These are phyloP conservation scores for Magnolia sinica DNA, from an alignment of 164 flowering plant species.

Conservation along the genomic window DNA sequence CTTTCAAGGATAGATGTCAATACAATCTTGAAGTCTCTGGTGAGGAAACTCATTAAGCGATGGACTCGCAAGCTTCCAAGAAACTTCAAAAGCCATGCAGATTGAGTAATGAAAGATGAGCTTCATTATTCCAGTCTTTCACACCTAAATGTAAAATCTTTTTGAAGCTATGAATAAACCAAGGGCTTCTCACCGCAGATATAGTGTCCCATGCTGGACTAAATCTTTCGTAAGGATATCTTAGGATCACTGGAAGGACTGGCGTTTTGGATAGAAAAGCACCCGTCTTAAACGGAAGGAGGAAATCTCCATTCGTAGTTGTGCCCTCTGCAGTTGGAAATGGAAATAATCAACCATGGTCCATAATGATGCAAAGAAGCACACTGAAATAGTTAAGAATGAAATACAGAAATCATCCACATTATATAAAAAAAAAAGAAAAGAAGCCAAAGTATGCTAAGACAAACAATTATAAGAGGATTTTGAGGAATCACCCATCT, in stretches of 20 bases:
- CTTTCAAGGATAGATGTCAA: no score
- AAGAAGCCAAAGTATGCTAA: no score
- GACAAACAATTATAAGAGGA: no score
- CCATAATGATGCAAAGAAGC: background rate
- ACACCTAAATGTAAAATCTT: background rate
- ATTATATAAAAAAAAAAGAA: no score
- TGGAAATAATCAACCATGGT: background rate
- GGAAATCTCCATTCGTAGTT: constrained; percentile 87
- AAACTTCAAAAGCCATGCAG: background rate
- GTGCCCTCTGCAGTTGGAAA: constrained; percentile 66
- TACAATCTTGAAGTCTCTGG: no score
- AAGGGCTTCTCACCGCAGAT: constrained; percentile 64
- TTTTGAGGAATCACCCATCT: no score
- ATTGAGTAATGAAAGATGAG: background rate
- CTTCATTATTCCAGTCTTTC: background rate
- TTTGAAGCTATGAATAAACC: background rate
- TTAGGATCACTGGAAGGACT: constrained; percentile 77
- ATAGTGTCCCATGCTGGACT: constrained; percentile 96
- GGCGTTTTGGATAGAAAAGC: constrained; percentile 79
- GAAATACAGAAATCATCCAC: no score
- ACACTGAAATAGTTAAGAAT: background rate
- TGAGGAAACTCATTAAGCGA: background rate
- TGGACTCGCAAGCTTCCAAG: background rate
- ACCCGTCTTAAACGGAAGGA: constrained; percentile 93
- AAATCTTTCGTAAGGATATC: constrained; percentile 84